Percentiles rank a stretch among this genome's conserved stretches.
phyloP scores from a whole-genome alignment of 2,329 filamentous ascomycete species.

The Colletotrichum sp. region DNA sequence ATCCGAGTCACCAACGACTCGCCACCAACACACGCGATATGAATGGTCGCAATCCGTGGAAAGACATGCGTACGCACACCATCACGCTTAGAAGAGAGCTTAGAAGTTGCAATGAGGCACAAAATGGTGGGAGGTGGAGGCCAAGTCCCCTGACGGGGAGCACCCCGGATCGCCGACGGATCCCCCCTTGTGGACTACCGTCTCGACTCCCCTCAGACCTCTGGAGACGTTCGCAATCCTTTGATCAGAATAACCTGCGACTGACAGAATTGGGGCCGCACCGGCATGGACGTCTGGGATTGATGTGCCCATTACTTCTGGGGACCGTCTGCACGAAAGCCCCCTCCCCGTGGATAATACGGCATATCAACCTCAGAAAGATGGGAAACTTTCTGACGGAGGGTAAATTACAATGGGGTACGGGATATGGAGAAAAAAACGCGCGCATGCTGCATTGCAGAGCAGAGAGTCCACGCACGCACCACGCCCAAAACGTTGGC shows the following conservation, averaged over 20 bases:
- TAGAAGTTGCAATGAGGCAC: background rate
- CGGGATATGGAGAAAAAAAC: background rate
- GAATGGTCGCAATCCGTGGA: background rate
- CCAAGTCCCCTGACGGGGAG: background rate
- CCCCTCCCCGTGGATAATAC: background rate
- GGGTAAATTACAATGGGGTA: background rate
- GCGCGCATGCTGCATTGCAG: background rate
- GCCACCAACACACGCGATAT: background rate
- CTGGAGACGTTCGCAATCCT: background rate
- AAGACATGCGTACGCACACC: background rate
- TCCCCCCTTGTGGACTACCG: background rate
- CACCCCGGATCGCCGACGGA: slow-evolving; percentile 11
- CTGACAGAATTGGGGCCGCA: background rate
- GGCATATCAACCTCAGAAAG: background rate
- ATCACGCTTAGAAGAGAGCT: background rate
- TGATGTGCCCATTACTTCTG: background rate
- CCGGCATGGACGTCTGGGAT: background rate
- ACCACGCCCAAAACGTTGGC: background rate
- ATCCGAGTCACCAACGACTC: background rate
- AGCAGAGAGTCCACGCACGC: background rate
- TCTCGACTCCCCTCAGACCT: background rate
- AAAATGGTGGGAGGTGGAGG: background rate
- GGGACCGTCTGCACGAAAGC: background rate
- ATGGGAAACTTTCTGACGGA: background rate
- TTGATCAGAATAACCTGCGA: background rate